A percentile compares a stretch with the other conserved stretches of the same genome.
Conservation (phyloP, 192 early-diverging fungal species). For the Coemansia sp. region DNA sequence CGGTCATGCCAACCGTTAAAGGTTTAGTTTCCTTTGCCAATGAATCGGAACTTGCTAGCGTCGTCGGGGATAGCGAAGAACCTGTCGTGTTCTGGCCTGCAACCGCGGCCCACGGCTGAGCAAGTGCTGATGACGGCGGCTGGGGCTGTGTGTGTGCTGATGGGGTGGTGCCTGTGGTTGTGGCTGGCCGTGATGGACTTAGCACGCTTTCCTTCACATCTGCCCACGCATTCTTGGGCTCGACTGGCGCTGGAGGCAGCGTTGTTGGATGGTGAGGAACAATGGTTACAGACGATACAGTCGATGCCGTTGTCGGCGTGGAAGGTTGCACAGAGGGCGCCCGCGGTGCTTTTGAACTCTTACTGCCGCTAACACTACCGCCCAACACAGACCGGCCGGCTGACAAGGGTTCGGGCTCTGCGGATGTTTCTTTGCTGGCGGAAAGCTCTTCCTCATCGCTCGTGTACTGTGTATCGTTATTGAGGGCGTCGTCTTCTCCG, state of each 20-base stretch:
- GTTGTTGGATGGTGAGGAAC: conserved; percentile 40
- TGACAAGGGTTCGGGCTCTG: conserved; percentile 27
- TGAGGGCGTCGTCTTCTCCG: conserved; percentile 61
- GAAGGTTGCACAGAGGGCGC: background rate
- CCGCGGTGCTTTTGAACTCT: conserved; percentile 16
- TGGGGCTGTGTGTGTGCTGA: conserved; percentile 17
- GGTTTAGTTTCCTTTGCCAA: background rate
- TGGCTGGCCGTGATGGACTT: conserved; percentile 46
- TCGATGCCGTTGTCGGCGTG: background rate
- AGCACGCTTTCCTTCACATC: conserved; percentile 55
- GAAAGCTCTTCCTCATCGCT: conserved; percentile 15
- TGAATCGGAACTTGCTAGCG: background rate
- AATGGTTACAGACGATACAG: conserved; percentile 21
- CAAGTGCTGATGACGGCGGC: conserved; percentile 26
- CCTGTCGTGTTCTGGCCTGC: conserved; percentile 33
- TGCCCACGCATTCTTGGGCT: conserved; percentile 52
- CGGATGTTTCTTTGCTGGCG: conserved; percentile 6
- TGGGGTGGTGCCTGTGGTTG: conserved; percentile 19
- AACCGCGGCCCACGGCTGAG: conserved; percentile 54
- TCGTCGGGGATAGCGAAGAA: background rate
- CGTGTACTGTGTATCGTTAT: conserved; percentile 25
- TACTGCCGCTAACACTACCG: background rate
- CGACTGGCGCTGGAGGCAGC: conserved; percentile 49
- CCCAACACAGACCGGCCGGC: conserved; percentile 19
- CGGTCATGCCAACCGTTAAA: background rate